Evolutionary conservation across 2,329 filamentous ascomycete genomes (phyloP), one percentile per base, ranked within the genome.

Genomic region (Apiospora malaysiana): DNA sequence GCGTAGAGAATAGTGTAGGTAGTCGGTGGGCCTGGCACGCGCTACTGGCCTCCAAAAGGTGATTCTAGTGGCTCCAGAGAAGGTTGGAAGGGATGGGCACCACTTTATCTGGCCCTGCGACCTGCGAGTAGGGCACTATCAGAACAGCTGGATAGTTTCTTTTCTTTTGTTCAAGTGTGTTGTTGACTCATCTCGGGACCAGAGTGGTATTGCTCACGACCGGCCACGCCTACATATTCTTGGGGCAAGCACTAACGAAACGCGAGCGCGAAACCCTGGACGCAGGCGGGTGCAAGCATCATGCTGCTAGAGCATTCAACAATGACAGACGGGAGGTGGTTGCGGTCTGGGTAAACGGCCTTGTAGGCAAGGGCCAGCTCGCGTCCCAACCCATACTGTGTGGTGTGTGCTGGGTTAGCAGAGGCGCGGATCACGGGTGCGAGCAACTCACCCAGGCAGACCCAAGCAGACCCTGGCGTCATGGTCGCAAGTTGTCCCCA

Each of bases 401-500:
- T 59, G 51, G 51, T 37, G 51, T 10, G 51, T 59, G 51, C 51
- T 59, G 25, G 49, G 25, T 27, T 32, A 16, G 27, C 18, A 6
- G 51, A 37, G 21, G 51, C 51, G 51, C 51, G 51, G 51, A 27
- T 59, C 51, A 32, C 49, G 49, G 49, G n/a, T 47, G 46, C 56
- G 56, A 4, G 56, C 27, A 63, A 63, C 32, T 63, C 18, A 23
- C 56, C 56, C 56, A 40, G 23, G 56, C 56, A 32, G 32, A 32
- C 32, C 56, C 56, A 40, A 40, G 56, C 56, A 63, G 32, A 40
- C 56, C 56, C 56, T 63, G 27, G 56, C 56, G 56, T 63, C 56
- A 63, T 63, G 56, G 56, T 63, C 56, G 32, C 56, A 63, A 63
- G 56, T 40, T 63, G 56, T 40, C 56, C 56, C 56, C 56, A 63